Conservation (phyloP, 169 alveolate species). For the Plasmodium gonderi region DNA sequence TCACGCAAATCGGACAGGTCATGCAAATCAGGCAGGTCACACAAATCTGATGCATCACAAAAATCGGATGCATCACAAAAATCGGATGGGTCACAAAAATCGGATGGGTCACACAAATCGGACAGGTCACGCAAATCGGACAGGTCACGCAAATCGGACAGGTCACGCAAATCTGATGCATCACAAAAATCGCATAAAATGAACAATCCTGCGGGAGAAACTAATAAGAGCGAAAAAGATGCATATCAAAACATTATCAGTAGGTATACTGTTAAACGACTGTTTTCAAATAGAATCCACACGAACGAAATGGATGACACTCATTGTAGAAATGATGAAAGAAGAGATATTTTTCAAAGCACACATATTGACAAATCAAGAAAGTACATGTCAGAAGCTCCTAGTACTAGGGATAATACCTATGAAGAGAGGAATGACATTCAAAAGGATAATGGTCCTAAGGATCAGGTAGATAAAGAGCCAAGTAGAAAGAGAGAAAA, state of each 20-base stretch:
- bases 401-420: too few relatives aligned
- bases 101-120: not conserved
- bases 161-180: not conserved
- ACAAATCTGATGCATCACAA: not conserved
- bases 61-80: not conserved
- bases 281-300: constrained; percentile 8
- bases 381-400: not conserved
- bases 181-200: not conserved
- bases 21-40: not conserved
- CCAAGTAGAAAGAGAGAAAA: too few relatives aligned
- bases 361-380: not conserved
- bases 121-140: not conserved
- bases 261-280: constrained; percentile 5
- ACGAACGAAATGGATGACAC: not conserved
- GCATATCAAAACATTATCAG: not conserved
- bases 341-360: not conserved
- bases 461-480: too few relatives aligned
- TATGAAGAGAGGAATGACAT: too few relatives aligned
- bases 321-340: not conserved
- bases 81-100: not conserved
- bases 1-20: not conserved
- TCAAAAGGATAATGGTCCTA: too few relatives aligned
- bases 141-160: not conserved
- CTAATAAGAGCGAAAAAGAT: not conserved
- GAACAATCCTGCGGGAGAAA: not conserved